phyloP scores from a whole-genome alignment of 768 basidiomycete species.

The Suillus bovinus region DNA sequence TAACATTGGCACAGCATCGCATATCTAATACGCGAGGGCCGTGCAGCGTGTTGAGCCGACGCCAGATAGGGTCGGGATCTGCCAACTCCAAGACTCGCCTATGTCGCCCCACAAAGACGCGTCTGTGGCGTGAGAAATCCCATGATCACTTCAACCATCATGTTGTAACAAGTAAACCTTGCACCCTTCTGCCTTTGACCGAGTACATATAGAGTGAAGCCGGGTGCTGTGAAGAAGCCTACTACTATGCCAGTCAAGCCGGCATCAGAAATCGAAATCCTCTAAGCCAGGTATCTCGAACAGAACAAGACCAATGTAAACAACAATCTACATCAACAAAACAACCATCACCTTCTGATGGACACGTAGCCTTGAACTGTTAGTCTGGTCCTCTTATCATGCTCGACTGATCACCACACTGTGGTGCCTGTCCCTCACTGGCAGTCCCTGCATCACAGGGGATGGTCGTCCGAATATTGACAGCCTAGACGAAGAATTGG shows the following conservation, averaged over 20 bases:
- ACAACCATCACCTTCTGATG: background rate
- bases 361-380: background rate
- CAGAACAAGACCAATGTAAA: background rate
- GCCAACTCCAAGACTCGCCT: no score
- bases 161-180: background rate
- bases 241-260: background rate
- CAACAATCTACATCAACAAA: background rate
- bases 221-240: background rate
- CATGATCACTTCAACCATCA: background rate
- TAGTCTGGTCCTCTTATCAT: background rate
- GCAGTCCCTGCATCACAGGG: constrained; percentile 15
- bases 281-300: background rate
- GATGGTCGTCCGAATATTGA: constrained; percentile 27
- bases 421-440: background rate
- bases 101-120: no score
- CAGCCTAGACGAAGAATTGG: constrained; percentile 2
- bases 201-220: background rate
- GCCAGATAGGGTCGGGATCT: no score
- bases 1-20: no score
- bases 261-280: background rate
- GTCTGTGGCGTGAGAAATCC: background rate
- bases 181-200: background rate
- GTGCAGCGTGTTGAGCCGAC: no score
- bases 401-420: background rate
- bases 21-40: no score